These are phyloP conservation scores for Acanthamoeba triangularis DNA, from an alignment of 208 protist species.

Conservation along the genomic window DNA sequence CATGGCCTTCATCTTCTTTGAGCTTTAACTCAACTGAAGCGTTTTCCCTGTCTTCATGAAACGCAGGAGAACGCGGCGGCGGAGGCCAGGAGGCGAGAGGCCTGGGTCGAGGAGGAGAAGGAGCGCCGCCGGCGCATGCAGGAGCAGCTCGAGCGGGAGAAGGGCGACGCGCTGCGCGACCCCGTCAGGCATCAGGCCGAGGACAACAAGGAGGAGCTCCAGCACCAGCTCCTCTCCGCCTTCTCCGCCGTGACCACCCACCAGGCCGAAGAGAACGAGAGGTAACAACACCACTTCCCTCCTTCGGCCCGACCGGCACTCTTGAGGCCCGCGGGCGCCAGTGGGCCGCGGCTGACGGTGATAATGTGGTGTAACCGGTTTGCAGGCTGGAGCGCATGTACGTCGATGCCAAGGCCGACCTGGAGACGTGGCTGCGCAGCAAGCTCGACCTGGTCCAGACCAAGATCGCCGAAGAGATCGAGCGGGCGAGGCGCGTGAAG, in stretches of 20 bases:
- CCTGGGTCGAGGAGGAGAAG: conserved; percentile 63
- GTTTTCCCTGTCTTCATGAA: not conserved
- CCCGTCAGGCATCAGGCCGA: not conserved
- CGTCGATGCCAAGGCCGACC: conserved; percentile 38
- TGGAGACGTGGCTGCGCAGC: conserved; percentile 49
- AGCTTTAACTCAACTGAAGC: not conserved
- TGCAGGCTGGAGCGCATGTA: not conserved
- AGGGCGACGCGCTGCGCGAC: conserved; percentile 11
- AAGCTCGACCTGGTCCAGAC: conserved; percentile 18
- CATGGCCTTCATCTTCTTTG: not conserved
- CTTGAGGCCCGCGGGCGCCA: not conserved
- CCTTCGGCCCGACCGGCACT: not conserved
- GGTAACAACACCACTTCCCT: no score
- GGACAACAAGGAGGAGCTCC: conserved; percentile 21
- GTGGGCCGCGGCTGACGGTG: not conserved
- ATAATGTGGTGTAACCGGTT: not conserved
- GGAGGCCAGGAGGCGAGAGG: conserved; percentile 20
- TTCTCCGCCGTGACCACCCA: conserved; percentile 3
- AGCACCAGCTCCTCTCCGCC: conserved; percentile 69
- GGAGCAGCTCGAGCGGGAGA: conserved; percentile 54
- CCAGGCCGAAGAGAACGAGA: conserved; percentile 41
- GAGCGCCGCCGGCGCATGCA: not conserved
- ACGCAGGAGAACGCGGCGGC: conserved; percentile 23
- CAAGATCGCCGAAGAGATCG: conserved; percentile 60
- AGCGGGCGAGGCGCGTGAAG: not conserved